Evolutionary conservation across 345 rosid genomes (phyloP).

Genomic region (Populus nigra): DNA sequence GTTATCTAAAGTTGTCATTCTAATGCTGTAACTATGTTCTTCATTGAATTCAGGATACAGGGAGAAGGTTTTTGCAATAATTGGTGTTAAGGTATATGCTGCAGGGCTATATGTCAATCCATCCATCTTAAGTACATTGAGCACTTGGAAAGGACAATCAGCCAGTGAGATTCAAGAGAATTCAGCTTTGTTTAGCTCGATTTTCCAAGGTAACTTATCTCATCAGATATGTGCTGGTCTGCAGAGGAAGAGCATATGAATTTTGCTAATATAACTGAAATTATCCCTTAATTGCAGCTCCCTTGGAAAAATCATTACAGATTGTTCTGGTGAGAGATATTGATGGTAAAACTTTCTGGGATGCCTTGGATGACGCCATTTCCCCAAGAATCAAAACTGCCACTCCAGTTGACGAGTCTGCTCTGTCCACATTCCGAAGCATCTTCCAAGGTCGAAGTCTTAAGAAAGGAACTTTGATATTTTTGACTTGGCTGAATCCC

Average conservation of each 20-base stretch:
- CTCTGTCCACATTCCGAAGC: conserved; percentile 57
- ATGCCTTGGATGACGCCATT: conserved; percentile 73
- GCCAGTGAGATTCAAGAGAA: conserved; percentile 50
- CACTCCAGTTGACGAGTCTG: conserved; percentile 50
- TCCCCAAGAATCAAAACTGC: conserved; percentile 66
- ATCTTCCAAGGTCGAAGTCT: conserved; percentile 70
- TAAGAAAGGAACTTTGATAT: conserved; percentile 62
- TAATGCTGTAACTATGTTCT: background rate
- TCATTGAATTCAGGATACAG: conserved; percentile 58
- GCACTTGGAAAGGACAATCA: conserved; percentile 55
- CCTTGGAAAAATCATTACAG: conserved; percentile 66
- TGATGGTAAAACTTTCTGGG: conserved; percentile 95
- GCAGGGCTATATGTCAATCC: conserved; percentile 64
- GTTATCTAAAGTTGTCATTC: background rate
- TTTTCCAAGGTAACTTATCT: conserved; percentile 52
- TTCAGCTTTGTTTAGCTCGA: conserved; percentile 46
- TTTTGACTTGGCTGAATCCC: conserved; percentile 69
- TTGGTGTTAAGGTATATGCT: conserved; percentile 84
- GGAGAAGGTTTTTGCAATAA: conserved; percentile 81
- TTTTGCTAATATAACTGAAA: background rate
- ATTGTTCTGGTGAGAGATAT: conserved; percentile 88
- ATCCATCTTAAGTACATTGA: conserved; percentile 43
- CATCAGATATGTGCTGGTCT: background rate
- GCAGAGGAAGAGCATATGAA: background rate
- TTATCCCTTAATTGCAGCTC: conserved; percentile 36